phyloP scores from a whole-genome alignment of 2,329 filamentous ascomycete genomes.

The Fusarium kyushuense region DNA sequence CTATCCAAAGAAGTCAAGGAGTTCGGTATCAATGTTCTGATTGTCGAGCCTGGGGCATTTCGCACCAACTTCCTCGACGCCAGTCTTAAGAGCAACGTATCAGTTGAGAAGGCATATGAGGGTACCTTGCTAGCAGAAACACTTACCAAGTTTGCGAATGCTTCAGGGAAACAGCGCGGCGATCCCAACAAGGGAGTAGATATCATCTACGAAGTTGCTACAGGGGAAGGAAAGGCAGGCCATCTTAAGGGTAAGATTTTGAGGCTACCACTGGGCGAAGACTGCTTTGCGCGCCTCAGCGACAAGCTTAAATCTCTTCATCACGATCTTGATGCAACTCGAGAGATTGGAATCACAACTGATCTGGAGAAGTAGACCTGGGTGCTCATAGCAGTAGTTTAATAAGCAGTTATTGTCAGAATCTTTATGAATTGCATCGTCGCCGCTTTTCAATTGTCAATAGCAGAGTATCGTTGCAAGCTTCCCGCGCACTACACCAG shows the following conservation, averaged over 20 bases:
- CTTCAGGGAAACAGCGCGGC: slow-evolving; percentile 53
- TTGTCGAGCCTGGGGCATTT: slow-evolving; percentile 64
- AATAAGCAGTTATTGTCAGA: neutral
- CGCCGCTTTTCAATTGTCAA: neutral
- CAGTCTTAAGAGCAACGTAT: slow-evolving; percentile 38
- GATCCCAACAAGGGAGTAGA: slow-evolving; percentile 55
- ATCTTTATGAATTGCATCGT: neutral
- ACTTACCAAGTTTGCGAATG: slow-evolving; percentile 42
- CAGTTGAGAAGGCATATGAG: slow-evolving; percentile 46
- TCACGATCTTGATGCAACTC: slow-evolving; percentile 27
- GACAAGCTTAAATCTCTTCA: slow-evolving; percentile 40
- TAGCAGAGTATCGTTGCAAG: neutral
- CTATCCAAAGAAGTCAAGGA: slow-evolving; percentile 58
- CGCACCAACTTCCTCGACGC: slow-evolving; percentile 60
- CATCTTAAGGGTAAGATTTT: slow-evolving; percentile 49
- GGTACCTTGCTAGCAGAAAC: slow-evolving; percentile 45
- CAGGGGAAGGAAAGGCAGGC: slow-evolving; percentile 46
- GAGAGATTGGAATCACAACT: slow-evolving; percentile 27
- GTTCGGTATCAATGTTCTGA: slow-evolving; percentile 58
- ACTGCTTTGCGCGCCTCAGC: slow-evolving; percentile 49
- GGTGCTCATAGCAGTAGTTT: neutral
- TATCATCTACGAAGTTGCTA: slow-evolving; percentile 55
- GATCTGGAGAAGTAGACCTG: slow-evolving; percentile 7
- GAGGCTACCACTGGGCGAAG: slow-evolving; percentile 53
- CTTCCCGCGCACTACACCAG: neutral